A percentile compares a stretch with the other conserved stretches of the same genome.
These are phyloP conservation scores for Tolypocladium sp. DNA, from an alignment of 2,329 filamentous ascomycete genomes.

Conservation along the genomic window DNA sequence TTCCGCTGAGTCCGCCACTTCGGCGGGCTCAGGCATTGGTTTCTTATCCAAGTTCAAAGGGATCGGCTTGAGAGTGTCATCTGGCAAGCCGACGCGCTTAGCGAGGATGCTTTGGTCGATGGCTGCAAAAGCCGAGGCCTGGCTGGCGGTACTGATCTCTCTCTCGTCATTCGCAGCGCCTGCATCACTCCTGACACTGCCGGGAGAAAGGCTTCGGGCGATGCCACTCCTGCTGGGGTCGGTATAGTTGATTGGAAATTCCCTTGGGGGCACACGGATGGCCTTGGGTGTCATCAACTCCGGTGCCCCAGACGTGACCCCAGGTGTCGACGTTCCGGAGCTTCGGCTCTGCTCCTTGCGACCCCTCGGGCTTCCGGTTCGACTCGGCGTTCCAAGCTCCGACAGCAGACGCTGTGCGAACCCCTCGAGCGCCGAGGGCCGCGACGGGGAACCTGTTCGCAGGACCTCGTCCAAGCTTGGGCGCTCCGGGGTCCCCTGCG, in stretches of 20 bases:
- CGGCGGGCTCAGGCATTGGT: slow-evolving; percentile 10
- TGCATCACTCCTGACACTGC: slow-evolving; percentile 18
- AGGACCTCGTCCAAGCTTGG: slow-evolving; percentile 32
- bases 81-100: slow-evolving; percentile 41
- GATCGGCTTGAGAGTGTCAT: slow-evolving; percentile 31
- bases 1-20: slow-evolving; percentile 7
- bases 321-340: slow-evolving; percentile 21
- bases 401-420: slow-evolving; percentile 55
- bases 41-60: slow-evolving; percentile 28
- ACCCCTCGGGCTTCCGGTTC: slow-evolving; percentile 39
- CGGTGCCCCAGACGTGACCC: slow-evolving; percentile 4
- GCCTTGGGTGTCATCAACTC: slow-evolving; percentile 18
- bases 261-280: slow-evolving; percentile 30
- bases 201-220: slow-evolving; percentile 31
- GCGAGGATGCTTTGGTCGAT: slow-evolving; percentile 54
- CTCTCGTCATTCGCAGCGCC: slow-evolving; percentile 19
- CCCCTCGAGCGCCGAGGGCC: slow-evolving; percentile 47
- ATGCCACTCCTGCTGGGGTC: slow-evolving; percentile 20
- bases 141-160: slow-evolving; percentile 30
- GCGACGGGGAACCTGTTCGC: slow-evolving; percentile 40
- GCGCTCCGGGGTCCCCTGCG: slow-evolving; percentile 29
- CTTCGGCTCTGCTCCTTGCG: slow-evolving; percentile 33
- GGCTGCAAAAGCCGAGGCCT: slow-evolving; percentile 52
- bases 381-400: slow-evolving; percentile 46
- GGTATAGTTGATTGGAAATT: slow-evolving; percentile 29